Evolutionary conservation across 345 rosid genomes (phyloP), one percentile per base, ranked within the genome.

Genomic region (Eucalyptus microcorys): DNA sequence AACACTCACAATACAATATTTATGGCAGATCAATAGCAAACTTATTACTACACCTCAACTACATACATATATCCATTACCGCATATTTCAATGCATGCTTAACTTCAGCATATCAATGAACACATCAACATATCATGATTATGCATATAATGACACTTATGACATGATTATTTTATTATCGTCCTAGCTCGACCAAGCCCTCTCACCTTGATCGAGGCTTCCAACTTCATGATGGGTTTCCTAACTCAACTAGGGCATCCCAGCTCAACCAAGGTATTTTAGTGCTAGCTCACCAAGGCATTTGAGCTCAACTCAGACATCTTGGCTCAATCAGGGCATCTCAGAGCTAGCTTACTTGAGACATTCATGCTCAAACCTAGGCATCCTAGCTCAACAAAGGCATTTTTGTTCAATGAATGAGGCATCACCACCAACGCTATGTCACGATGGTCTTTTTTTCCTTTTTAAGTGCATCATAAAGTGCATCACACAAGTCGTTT

Each of bases 391-490:
- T 52, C 57, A 52, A 52, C 57, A 0, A 21, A 0, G 57, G 57
- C 2, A 7, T 52, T 2, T 2, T 52, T 1, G 2, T 52, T 52
- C 2, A 52, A 52, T 19, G 10, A 52, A 52, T 0, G 24, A 7
- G 24, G 24, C 4, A 52, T 49, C 6, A 0, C 1, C 2, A 1
- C 10, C 4, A 19, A 19, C 0, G 2, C 24, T 7, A 52, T 19
- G 5, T 8, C 10, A 10, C 1, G 0, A 52, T 0, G 0, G 1
- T 2, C 1, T 0, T 0, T 52, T 52, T 21, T 21, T 52, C 2
- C 1, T 8, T 26, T 52, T 52, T 52, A 52, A 52, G 24, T 52
- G 57, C 2, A 19, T 52, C 26, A 52, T 0, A 52, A 52, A 52
- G 24, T 52, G 57, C 2, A 19, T 52, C 26, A 52, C 0, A 52